Base-by-base conservation (phyloP, 106 monocot genomes). In the Cymbidium sinense region DNA sequence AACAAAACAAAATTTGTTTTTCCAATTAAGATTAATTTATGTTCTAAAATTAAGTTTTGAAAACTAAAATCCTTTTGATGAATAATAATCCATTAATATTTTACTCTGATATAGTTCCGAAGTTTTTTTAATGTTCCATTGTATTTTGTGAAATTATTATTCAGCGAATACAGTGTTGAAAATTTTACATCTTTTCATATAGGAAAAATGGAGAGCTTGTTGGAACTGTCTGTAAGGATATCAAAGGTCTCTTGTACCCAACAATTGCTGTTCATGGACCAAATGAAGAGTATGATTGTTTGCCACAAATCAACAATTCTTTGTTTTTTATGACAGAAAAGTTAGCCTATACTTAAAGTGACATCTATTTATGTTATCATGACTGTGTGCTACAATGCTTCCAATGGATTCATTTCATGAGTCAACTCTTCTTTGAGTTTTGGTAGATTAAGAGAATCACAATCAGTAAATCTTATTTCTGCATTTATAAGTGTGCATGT, bases 241-340 rank as follows among this genome's bases (percentile, higher is more conserved):
- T 92, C 29, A 98, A 88, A 85, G 85, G 88, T 35, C 77, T 83
- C 9, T 69, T 98, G 33, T 98, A 90, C 69, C 98, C 98, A 12
- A 98, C 94, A 1, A 78, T 98, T 84, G 85, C 98, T 74, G 98
- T 98, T 77, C 98, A 98, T 80, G 92, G 98, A 75, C 92, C 84
- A 79, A 90, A 94, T 83, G 98, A 94, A 81, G 88, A 98, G 98
- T 98, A 98, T 83, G 87, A 18, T 27, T 27, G 65, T 50, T 3
- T 27, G 19, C 33, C 21, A 23, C 35, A 34, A 74, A 34, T 28
- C 62, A 31, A 30, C 11, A 74, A 1, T 69, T 61, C 30, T 41
- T 77, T 61, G 29, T 33, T 34, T 70, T 5, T 9, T 64, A 73
- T 74, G 35, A 71, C 36, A 37, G 47, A 47, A 2, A 47, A 47